These are phyloP conservation scores for Sequoiadendron giganteum DNA, from an alignment of 75 land plant genomes.

Conservation along the genomic window DNA sequence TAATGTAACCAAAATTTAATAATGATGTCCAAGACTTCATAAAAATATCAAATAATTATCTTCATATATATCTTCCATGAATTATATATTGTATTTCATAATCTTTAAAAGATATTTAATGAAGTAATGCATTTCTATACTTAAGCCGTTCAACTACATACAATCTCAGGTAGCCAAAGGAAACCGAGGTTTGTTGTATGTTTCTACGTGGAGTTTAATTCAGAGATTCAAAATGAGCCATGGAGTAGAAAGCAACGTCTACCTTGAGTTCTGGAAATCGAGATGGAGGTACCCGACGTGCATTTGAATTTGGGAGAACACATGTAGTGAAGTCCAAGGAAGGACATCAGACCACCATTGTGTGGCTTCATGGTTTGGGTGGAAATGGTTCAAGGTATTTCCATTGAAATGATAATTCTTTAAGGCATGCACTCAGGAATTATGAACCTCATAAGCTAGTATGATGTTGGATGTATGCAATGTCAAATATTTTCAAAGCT, in stretches of 20 bases:
- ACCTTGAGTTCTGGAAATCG: slow-evolving; percentile 23
- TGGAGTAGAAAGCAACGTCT: not conserved
- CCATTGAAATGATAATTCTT: not conserved
- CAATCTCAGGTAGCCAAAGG: not conserved
- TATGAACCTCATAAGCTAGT: not conserved
- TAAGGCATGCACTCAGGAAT: not conserved
- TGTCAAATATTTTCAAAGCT: not conserved
- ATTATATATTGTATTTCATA: too few relatives aligned
- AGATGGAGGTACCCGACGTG: slow-evolving; percentile 23
- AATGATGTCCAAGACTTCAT: too few relatives aligned
- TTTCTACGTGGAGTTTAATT: not conserved
- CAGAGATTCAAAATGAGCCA: slow-evolving; percentile 1
- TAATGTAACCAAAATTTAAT: too few relatives aligned
- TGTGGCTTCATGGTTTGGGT: slow-evolving; percentile 96
- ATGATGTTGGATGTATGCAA: not conserved
- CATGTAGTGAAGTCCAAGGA: slow-evolving; percentile 85
- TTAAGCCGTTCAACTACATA: not conserved
- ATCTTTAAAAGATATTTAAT: too few relatives aligned
- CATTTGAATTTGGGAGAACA: slow-evolving; percentile 67
- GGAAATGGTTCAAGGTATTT: slow-evolving; percentile 86
- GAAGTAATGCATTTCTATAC: too few relatives aligned
- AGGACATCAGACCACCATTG: slow-evolving; percentile 79
- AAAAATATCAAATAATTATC: too few relatives aligned
- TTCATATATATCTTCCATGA: too few relatives aligned
- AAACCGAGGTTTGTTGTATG: not conserved